phyloP scores from a whole-genome alignment of 805 yeast genomes.

The Saccharomycopsis lassenensis region DNA sequence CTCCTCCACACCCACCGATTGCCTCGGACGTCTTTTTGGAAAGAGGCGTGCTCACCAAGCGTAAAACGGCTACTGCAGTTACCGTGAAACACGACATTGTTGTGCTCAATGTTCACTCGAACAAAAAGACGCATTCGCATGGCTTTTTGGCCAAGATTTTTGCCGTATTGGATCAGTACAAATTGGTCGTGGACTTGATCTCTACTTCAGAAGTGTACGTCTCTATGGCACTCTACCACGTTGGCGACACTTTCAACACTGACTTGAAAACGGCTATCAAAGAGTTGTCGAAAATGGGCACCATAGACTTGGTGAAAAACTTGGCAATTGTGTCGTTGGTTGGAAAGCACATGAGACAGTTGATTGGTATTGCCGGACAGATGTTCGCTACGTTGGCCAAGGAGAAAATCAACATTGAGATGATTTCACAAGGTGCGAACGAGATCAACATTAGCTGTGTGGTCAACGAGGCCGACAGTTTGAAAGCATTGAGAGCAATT shows the following conservation, averaged over 20 bases:
- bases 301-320: slow-evolving; percentile 77
- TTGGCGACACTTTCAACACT: slow-evolving; percentile 44
- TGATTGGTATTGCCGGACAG: slow-evolving; percentile 93
- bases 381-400: slow-evolving; percentile 93
- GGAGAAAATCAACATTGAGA: slow-evolving; percentile 86
- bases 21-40: slow-evolving; percentile 38
- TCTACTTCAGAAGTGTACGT: slow-evolving; percentile 97
- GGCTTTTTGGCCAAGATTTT: slow-evolving; percentile 92
- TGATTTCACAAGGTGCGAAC: slow-evolving; percentile 98
- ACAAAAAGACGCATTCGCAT: slow-evolving; percentile 84
- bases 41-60: slow-evolving; percentile 30
- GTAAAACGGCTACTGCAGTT: slow-evolving; percentile 84
- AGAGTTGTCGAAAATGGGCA: slow-evolving; percentile 72
- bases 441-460: slow-evolving; percentile 96
- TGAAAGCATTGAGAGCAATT: slow-evolving; percentile 76
- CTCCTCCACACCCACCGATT: slow-evolving; percentile 94
- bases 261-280: slow-evolving; percentile 61
- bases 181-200: slow-evolving; percentile 86
- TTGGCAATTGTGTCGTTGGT: slow-evolving; percentile 91
- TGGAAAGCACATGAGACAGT: slow-evolving; percentile 94
- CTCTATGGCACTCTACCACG: slow-evolving; percentile 90
- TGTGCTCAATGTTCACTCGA: slow-evolving; percentile 87
- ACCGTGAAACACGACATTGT: slow-evolving; percentile 90
- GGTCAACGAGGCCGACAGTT: slow-evolving; percentile 69
- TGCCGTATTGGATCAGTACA: slow-evolving; percentile 70